Percentiles rank a stretch among this genome's conserved stretches.
These are phyloP conservation scores for Ceratobasidium theobromae DNA, from an alignment of 1,284 basidiomycete genomes.

Conservation along the genomic window DNA sequence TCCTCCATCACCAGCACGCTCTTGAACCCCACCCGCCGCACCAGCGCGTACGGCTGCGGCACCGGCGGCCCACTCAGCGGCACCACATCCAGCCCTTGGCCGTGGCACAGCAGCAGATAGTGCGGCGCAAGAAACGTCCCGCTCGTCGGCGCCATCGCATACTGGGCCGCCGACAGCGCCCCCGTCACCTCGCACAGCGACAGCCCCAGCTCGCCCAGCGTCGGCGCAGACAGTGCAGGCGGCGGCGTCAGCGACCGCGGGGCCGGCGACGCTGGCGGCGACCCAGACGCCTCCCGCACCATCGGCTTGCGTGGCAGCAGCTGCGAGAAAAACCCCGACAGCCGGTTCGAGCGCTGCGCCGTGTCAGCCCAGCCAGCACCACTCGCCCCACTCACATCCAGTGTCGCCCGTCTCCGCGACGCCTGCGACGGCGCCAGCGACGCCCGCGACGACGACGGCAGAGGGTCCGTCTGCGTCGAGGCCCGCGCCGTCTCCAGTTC, in stretches of 20 bases:
- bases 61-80: slow-evolving; percentile 70
- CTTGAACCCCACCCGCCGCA: slow-evolving; percentile 76
- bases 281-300: background rate
- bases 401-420: slow-evolving; percentile 10
- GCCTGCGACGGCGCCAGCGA: background rate
- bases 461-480: slow-evolving; percentile 26
- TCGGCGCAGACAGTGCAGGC: slow-evolving; percentile 65
- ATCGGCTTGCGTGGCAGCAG: slow-evolving; percentile 1
- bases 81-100: slow-evolving; percentile 77
- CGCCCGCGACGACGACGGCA: slow-evolving; percentile 15
- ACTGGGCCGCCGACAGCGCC: slow-evolving; percentile 70
- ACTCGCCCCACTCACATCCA: slow-evolving; percentile 24
- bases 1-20: slow-evolving; percentile 86
- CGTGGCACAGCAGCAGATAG: slow-evolving; percentile 77
- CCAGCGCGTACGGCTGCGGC: slow-evolving; percentile 72
- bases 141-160: slow-evolving; percentile 68
- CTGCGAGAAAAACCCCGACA: slow-evolving; percentile 28
- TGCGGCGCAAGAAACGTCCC: slow-evolving; percentile 76
- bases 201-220: slow-evolving; percentile 72
- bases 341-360: slow-evolving; percentile 13
- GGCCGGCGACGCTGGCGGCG: slow-evolving; percentile 10
- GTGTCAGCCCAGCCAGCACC: background rate
- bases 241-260: slow-evolving; percentile 63
- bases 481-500: slow-evolving; percentile 4
- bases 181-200: slow-evolving; percentile 64